phyloP scores from a whole-genome alignment of 1,139 yeast genomes.

The Geotrichum europaeum region DNA sequence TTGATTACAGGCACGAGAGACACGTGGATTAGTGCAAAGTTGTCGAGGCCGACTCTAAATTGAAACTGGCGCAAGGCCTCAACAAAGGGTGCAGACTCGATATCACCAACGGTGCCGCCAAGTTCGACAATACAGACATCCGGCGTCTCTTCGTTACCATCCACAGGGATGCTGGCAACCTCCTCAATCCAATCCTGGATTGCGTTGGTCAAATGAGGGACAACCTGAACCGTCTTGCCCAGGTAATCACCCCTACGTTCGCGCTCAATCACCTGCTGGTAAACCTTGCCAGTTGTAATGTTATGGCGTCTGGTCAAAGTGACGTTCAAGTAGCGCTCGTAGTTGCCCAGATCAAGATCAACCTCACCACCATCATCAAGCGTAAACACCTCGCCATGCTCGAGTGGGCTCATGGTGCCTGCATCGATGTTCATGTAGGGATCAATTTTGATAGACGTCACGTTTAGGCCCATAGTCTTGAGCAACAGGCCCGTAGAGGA shows the following conservation, averaged over 20 bases:
- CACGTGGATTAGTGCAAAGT: slow-evolving; percentile 93
- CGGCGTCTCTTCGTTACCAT: slow-evolving; percentile 72
- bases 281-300: slow-evolving; percentile 96
- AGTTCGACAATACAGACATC: slow-evolving; percentile 94
- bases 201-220: slow-evolving; percentile 94
- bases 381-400: slow-evolving; percentile 98
- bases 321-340: slow-evolving; percentile 91
- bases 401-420: slow-evolving; percentile 98
- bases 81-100: slow-evolving; percentile 97
- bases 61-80: slow-evolving; percentile 99
- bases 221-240: slow-evolving; percentile 98
- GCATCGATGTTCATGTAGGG: slow-evolving; percentile 99
- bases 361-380: slow-evolving; percentile 98
- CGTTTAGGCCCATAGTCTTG: slow-evolving; percentile 89
- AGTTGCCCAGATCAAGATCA: slow-evolving; percentile 94
- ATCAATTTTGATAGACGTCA: slow-evolving; percentile 96
- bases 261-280: slow-evolving; percentile 85
- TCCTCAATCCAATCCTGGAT: slow-evolving; percentile 98
- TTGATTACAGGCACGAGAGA: slow-evolving; percentile 95
- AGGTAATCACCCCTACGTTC: slow-evolving; percentile 96
- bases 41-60: slow-evolving; percentile 89
- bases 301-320: slow-evolving; percentile 91
- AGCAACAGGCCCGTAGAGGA: slow-evolving; percentile 93
- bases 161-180: slow-evolving; percentile 88
- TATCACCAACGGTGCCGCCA: slow-evolving; percentile 99